phyloP scores from a whole-genome alignment of 2,329 filamentous ascomycete genomes.

The Capronia americana region DNA sequence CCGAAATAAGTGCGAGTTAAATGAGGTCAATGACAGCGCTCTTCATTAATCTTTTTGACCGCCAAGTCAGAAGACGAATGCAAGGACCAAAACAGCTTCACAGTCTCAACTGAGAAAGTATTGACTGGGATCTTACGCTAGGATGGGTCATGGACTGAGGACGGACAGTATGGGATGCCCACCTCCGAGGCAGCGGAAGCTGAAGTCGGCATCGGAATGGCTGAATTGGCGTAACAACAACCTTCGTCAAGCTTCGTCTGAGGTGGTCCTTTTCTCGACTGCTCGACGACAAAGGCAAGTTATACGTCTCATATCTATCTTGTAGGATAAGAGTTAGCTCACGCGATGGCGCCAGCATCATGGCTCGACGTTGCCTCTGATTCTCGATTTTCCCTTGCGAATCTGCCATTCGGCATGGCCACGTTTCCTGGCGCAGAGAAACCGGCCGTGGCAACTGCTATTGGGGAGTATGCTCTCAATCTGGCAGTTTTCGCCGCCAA shows the following conservation, averaged over 20 bases:
- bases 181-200: conserved; percentile 4
- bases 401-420: conserved; percentile 8
- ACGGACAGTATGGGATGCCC: too few relatives aligned
- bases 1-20: too few relatives aligned
- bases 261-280: not conserved
- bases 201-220: not conserved
- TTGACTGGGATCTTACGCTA: too few relatives aligned
- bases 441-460: not conserved
- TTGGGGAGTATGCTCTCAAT: conserved; percentile 12
- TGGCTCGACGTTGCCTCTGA: conserved; percentile 4
- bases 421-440: conserved; percentile 2
- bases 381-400: conserved; percentile 4
- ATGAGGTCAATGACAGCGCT: too few relatives aligned
- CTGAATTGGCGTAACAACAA: not conserved
- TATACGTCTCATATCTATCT: not conserved
- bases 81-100: too few relatives aligned
- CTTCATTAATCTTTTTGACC: too few relatives aligned
- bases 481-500: conserved; percentile 3
- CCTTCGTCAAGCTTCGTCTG: not conserved
- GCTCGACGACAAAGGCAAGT: not conserved
- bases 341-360: conserved; percentile 8
- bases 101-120: too few relatives aligned
- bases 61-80: too few relatives aligned
- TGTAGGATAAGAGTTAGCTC: not conserved
- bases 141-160: too few relatives aligned